Conservation (phyloP, 129 eudicot genomes). For the Glebionis coronaria region DNA sequence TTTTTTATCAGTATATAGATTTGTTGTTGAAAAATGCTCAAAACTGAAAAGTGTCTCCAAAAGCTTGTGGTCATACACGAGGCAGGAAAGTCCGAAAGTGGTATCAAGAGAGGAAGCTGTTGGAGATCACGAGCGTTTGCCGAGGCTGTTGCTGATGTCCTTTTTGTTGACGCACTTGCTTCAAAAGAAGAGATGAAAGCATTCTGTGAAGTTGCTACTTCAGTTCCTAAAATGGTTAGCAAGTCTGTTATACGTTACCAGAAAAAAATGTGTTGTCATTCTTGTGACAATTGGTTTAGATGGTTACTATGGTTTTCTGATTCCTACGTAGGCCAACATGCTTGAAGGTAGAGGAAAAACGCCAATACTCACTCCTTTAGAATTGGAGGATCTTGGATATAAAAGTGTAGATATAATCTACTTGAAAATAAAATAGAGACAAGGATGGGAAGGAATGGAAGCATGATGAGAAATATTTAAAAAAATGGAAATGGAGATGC, state of each 20-base stretch:
- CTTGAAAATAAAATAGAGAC: no score
- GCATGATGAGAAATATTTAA: no score
- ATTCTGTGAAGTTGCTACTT: conserved; percentile 64
- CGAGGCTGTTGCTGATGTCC: conserved; percentile 95
- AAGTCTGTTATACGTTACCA: conserved; percentile 8
- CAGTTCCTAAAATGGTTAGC: conserved; percentile 80
- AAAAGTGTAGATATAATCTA: conserved; percentile 88
- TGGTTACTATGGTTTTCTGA: neutral
- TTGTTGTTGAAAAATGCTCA: conserved; percentile 30
- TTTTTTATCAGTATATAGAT: conserved; percentile 14
- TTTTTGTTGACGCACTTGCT: conserved; percentile 87
- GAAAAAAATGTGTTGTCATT: neutral
- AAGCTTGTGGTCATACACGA: conserved; percentile 97
- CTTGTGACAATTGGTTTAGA: neutral
- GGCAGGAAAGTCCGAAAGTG: conserved; percentile 96
- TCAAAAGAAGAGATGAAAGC: conserved; percentile 90
- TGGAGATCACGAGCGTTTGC: conserved; percentile 86
- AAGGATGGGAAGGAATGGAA: no score
- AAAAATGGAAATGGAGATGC: no score
- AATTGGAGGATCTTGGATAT: conserved; percentile 79
- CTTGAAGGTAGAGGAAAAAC: conserved; percentile 99
- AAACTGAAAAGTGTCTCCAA: conserved; percentile 70
- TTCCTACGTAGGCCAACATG: conserved; percentile 74
- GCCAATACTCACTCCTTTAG: conserved; percentile 81
- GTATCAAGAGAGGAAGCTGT: conserved; percentile 87